phyloP scores from a whole-genome alignment of 2,329 filamentous ascomycete species.

The Fusarium sacchari region DNA sequence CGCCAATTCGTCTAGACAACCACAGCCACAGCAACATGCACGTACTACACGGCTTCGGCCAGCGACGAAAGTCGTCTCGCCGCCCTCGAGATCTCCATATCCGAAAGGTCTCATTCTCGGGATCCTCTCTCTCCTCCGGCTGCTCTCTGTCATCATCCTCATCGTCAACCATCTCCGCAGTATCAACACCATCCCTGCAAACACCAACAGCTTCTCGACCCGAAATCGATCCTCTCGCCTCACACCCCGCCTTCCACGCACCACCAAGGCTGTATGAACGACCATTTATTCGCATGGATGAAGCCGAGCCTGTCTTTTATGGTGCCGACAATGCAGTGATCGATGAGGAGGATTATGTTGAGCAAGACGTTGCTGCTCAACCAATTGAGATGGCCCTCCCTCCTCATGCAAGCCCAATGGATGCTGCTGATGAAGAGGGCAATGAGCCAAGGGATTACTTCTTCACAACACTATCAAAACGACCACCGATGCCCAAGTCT shows the following conservation, averaged over 20 bases:
- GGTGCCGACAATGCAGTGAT: slow-evolving; percentile 35
- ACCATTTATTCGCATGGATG: slow-evolving; percentile 45
- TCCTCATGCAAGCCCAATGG: slow-evolving; percentile 43
- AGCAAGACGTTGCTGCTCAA: slow-evolving; percentile 42
- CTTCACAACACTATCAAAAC: slow-evolving; percentile 43
- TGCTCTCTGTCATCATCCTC: slow-evolving; percentile 50
- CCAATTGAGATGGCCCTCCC: slow-evolving; percentile 46
- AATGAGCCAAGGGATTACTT: slow-evolving; percentile 50
- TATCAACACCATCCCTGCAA: slow-evolving; percentile 30
- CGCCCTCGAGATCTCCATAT: slow-evolving; percentile 52
- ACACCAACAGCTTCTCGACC: slow-evolving; percentile 41
- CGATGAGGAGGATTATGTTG: slow-evolving; percentile 38
- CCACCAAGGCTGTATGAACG: slow-evolving; percentile 52
- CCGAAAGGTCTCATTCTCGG: slow-evolving; percentile 55
- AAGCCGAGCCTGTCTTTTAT: slow-evolving; percentile 44
- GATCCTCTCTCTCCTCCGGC: slow-evolving; percentile 51
- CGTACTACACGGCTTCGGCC: slow-evolving; percentile 51
- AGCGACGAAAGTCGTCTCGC: slow-evolving; percentile 49
- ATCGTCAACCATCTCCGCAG: slow-evolving; percentile 44
- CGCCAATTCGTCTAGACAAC: neutral
- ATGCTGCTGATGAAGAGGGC: slow-evolving; percentile 35
- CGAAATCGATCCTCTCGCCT: slow-evolving; percentile 48
- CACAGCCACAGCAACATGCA: slow-evolving; percentile 45
- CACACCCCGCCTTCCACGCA: slow-evolving; percentile 50
- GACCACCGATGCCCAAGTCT: slow-evolving; percentile 49